Percentiles rank a stretch among this genome's conserved stretches.
Conservation (phyloP, 306 rosid species). For the Lupinus albus region DNA sequence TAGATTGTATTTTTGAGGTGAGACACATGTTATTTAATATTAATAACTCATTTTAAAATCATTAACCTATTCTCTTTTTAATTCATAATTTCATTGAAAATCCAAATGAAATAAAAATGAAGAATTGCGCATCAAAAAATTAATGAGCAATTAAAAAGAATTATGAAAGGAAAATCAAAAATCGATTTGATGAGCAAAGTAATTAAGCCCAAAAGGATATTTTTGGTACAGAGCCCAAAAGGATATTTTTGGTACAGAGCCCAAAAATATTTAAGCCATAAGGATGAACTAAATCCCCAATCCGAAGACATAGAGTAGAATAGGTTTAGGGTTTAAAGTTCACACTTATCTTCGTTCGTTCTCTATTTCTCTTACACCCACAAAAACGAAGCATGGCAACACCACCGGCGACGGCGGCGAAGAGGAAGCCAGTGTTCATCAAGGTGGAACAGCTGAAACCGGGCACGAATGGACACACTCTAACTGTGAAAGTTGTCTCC, state of each 20-base stretch:
- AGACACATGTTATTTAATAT: too few relatives aligned
- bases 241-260: background rate
- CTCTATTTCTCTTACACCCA: background rate
- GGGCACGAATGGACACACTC: slow-evolving; percentile 65
- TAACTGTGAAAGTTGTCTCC: slow-evolving; percentile 66
- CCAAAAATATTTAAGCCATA: background rate
- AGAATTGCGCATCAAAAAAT: too few relatives aligned
- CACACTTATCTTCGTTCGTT: too few relatives aligned
- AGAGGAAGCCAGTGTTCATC: slow-evolving; percentile 70
- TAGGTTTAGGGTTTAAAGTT: slow-evolving; percentile 34
- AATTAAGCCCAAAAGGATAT: background rate
- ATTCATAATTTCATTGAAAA: too few relatives aligned
- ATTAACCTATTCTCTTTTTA: too few relatives aligned
- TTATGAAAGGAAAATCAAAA: too few relatives aligned
- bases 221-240: background rate
- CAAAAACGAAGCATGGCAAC: slow-evolving; percentile 6
- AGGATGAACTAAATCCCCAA: slow-evolving; percentile 19
- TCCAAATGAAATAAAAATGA: too few relatives aligned
- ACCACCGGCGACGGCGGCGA: slow-evolving; percentile 35
- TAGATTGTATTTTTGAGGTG: too few relatives aligned
- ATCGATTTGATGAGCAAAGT: too few relatives aligned
- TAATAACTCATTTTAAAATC: too few relatives aligned
- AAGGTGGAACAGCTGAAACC: slow-evolving; percentile 71
- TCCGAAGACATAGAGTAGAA: background rate
- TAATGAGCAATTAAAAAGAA: too few relatives aligned